phyloP scores from a whole-genome alignment of 108 stramenopile species.

The Parietichytrium sp. region DNA sequence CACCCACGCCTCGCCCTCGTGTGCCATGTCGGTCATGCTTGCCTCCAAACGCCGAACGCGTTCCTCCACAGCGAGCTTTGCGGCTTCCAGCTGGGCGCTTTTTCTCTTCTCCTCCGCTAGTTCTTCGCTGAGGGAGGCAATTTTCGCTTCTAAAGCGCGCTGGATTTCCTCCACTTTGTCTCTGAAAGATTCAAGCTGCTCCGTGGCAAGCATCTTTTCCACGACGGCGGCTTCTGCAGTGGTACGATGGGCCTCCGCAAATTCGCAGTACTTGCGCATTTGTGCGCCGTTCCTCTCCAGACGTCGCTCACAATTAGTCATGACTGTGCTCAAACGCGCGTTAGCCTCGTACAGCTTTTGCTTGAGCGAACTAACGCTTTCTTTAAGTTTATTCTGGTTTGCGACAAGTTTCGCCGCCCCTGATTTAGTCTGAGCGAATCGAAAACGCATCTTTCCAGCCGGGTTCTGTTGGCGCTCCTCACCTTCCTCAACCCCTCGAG shows the following conservation, averaged over 20 bases:
- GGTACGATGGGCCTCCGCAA: conserved; percentile 4
- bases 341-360: conserved; percentile 36
- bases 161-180: neutral
- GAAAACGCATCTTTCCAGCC: neutral
- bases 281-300: neutral
- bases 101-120: neutral
- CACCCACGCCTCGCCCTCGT: conserved; percentile 36
- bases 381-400: neutral
- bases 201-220: neutral
- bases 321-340: neutral
- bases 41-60: conserved; percentile 2
- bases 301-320: conserved; percentile 28
- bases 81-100: no score
- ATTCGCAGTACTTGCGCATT: neutral
- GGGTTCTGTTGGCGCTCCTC: neutral
- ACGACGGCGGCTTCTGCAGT: neutral
- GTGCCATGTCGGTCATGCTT: neutral
- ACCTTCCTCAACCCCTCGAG: neutral
- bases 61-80: neutral
- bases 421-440: neutral
- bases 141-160: neutral
- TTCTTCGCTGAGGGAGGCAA: neutral
- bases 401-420: neutral
- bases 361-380: neutral
- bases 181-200: neutral